Evolutionary conservation across 2,329 filamentous ascomycete genomes (phyloP), one percentile per base, ranked within the genome.

Genomic region (Epichloe amarillans): DNA sequence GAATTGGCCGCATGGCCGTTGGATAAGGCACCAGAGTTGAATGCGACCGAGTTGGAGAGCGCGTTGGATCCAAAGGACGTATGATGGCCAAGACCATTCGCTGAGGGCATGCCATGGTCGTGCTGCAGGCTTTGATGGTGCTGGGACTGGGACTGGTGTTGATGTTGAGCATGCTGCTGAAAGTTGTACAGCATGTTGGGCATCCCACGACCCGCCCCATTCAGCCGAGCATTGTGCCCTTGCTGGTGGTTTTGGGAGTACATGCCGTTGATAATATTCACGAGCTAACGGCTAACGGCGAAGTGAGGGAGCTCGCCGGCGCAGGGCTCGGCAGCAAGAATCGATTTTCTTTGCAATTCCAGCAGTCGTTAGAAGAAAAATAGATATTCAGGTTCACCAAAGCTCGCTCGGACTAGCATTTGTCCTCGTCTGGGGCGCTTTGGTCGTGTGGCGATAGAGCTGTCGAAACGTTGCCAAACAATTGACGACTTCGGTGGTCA

Each of bases 221-320:
- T 89, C 68, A 88, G 77, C 69, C 86, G 82, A 69, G 78, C 79
- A 71, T 83, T 83, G 65, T 88, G 85, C 65, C 81, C 80, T 70
- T 83, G 82, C 64, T 86, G 82, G 65, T 78, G 82, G 64, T 75
- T 75, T 67, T 86, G 82, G 63, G 80, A 81, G 74, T 84, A 89
- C 85, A 89, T 89, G 66, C 75, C 75, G 67, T 57, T 50, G 58
- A 41, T 21, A 17, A 54, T 52, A 53, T 50, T 56, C 53, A 52
- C 51, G 46, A 50, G 50, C 53, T 52, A 54, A 49, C 54, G 49
- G 50, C 53, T 54, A 46, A 49, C 42, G 43, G 49, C 39, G 52
- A 42, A 39, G 45, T 51, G 38, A 42, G 46, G 53, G 50, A 52
- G 55, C 56, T 60, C 60, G 60, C 59, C 62, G 58, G 60, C 58